Conservation (phyloP, 768 basidiomycete genomes). For the Kwoniella heveanensis region DNA sequence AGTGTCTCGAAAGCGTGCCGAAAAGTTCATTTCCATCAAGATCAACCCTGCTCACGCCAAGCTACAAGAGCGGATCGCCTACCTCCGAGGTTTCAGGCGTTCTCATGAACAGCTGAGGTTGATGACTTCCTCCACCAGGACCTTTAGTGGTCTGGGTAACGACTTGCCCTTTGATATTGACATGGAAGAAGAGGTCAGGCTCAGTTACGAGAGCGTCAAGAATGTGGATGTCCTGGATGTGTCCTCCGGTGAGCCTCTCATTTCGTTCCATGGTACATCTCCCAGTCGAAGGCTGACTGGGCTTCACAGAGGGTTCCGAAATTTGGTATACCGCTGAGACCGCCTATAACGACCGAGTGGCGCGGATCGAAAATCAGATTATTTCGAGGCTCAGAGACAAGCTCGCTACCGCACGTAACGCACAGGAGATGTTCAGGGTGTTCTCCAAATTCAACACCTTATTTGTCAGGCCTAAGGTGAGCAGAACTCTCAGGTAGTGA, state of each 20-base stretch:
- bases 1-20: slow-evolving; percentile 81
- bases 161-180: slow-evolving; percentile 74
- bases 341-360: slow-evolving; percentile 95
- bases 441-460: slow-evolving; percentile 98
- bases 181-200: slow-evolving; percentile 96
- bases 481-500: slow-evolving; percentile 19
- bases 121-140: slow-evolving; percentile 94
- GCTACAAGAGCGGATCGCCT: slow-evolving; percentile 81
- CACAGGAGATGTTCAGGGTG: slow-evolving; percentile 99
- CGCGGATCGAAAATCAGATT: slow-evolving; percentile 97
- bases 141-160: slow-evolving; percentile 70
- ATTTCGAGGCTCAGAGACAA: slow-evolving; percentile 89
- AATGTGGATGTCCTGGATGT: slow-evolving; percentile 95
- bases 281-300: slow-evolving; percentile 5
- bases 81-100: slow-evolving; percentile 88
- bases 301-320: slow-evolving; percentile 79
- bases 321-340: slow-evolving; percentile 98
- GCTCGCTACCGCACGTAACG: slow-evolving; percentile 91
- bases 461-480: slow-evolving; percentile 91
- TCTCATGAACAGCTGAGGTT: slow-evolving; percentile 96
- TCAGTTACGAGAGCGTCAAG: slow-evolving; percentile 96
- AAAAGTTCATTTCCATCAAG: slow-evolving; percentile 97
- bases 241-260: slow-evolving; percentile 69
- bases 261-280: slow-evolving; percentile 49
- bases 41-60: slow-evolving; percentile 86